Evolutionary conservation across 352 stramenopile species (phyloP).

Genomic region (Lagenidium giganteum): DNA sequence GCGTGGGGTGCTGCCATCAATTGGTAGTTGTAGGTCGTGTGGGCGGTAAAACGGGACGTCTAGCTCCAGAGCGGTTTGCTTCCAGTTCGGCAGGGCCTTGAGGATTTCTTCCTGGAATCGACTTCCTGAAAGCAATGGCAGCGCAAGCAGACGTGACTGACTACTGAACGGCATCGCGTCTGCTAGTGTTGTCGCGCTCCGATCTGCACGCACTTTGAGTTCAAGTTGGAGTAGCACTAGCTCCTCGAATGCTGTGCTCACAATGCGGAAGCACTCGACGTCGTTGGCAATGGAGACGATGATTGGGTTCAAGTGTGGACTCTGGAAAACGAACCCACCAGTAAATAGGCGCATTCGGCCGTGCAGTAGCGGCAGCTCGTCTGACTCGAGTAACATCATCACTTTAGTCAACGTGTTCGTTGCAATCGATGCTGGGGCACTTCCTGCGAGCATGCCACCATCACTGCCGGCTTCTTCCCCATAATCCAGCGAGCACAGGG

Average conservation of each 20-base stretch:
- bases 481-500: conserved; percentile 18
- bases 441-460: neutral
- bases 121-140: conserved; percentile 41
- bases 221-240: conserved; percentile 41
- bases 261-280: conserved; percentile 33
- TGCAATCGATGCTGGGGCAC: conserved; percentile 8
- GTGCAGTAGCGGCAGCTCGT: conserved; percentile 23
- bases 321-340: conserved; percentile 42
- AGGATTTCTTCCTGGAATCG: conserved; percentile 54
- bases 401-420: conserved; percentile 14
- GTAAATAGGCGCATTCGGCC: conserved; percentile 39
- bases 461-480: neutral
- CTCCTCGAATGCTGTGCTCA: conserved; percentile 40
- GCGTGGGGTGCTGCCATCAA: conserved; percentile 30
- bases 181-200: too few relatives aligned
- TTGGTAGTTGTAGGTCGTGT: conserved; percentile 26
- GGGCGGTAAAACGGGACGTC: conserved; percentile 39
- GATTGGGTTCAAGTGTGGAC: conserved; percentile 38
- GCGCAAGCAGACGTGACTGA: conserved; percentile 17
- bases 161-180: conserved; percentile 28
- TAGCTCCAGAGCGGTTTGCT: conserved; percentile 20
- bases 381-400: conserved; percentile 32
- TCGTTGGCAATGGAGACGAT: conserved; percentile 43
- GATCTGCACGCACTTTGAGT: too few relatives aligned
- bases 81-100: conserved; percentile 37